These are phyloP conservation scores for Pistacia atlantica DNA, from an alignment of 345 rosid species.

Conservation along the genomic window DNA sequence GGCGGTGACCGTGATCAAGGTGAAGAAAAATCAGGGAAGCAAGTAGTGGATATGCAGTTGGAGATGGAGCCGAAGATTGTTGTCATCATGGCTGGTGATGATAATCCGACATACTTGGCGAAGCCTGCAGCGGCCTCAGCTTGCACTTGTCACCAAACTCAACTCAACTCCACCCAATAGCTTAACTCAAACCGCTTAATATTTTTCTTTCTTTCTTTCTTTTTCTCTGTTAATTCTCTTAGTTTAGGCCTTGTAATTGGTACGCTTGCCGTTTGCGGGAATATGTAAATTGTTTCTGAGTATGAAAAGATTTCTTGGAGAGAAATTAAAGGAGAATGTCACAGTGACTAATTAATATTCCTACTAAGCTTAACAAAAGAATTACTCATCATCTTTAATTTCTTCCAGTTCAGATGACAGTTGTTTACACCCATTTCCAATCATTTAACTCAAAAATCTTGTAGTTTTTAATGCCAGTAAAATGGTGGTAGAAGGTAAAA, in stretches of 20 bases:
- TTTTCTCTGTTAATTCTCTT: no score
- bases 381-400: neutral
- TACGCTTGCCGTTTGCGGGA: neutral
- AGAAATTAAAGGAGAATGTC: no score
- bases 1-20: neutral
- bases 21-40: constrained; percentile 25
- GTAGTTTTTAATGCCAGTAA: no score
- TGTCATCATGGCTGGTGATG: constrained; percentile 72
- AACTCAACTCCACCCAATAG: neutral
- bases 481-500: no score
- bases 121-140: constrained; percentile 29
- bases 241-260: no score
- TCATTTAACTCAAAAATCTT: no score
- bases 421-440: neutral
- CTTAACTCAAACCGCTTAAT: no score
- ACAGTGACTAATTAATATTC: no score
- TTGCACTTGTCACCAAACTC: neutral
- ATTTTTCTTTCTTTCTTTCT: no score
- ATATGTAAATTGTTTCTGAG: constrained; percentile 9
- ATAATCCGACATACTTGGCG: constrained; percentile 60
- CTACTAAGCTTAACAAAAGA: no score
- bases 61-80: constrained; percentile 73
- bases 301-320: neutral
- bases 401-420: neutral
- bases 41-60: constrained; percentile 19